Evolutionary conservation across 2,329 filamentous ascomycete genomes (phyloP), one percentile per base, ranked within the genome.

Genomic region (Dichotomopilus funicola): DNA sequence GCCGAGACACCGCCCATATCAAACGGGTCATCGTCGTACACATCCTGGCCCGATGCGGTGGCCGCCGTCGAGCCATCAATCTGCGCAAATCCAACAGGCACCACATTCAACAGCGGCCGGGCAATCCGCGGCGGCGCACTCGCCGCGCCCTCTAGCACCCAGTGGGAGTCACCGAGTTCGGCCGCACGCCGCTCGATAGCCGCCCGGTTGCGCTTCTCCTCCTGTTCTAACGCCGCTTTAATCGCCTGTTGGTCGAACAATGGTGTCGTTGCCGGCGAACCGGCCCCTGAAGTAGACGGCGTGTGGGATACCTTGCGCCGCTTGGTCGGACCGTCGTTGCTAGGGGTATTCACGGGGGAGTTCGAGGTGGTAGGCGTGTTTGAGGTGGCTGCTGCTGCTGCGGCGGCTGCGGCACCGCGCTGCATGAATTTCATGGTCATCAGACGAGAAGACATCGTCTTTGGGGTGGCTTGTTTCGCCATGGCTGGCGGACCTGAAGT

Each of bases 361-460:
- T 74, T 69, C 19, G 19, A 27, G 54, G 71, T 66, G 57, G 66
- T 72, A 37, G 54, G 49, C 11, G 59, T 56, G 8, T 35, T 52
- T 0, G 56, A n/a, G 6, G 57, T 68, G 50, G 54, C 42, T 5
- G 75, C 74, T 49, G 73, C 75, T 31, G 85, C 74, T 49, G 74
- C 75, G 31, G 85, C 81, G 19, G 49, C n/a, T n/a, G 86, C 83
- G 49, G 85, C 87, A 60, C 88, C 88, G 65, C 91, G 83, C 76
- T 95, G 91, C 91, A 96, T 96, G 69, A 96, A 96, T 76, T 95
- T 95, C 91, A 96, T 96, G 40, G 88, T 91, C 67, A 95, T 78
- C 48, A 96, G 85, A 63, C 91, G 85, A 57, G 87, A 91, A 60
- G 91, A 96, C 84, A 95, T 91, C 46, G 78, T 79, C 71, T 81